Evolutionary conservation across 2,329 filamentous ascomycete genomes (phyloP).

Genomic region (Ophiostoma ulmi): DNA sequence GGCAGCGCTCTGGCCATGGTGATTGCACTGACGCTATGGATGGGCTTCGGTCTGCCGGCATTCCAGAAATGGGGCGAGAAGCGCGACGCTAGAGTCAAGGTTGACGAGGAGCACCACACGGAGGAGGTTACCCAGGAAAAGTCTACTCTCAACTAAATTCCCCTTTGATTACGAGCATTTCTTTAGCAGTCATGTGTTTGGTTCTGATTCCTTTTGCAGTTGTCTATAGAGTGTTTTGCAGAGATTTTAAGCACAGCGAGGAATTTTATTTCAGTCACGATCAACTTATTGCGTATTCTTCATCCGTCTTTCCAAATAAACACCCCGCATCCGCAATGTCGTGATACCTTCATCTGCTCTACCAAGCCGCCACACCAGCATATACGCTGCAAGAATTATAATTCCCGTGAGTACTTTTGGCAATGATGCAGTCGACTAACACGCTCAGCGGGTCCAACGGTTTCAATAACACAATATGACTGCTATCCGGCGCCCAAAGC

Average conservation of each 20-base stretch:
- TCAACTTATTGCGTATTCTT: not conserved
- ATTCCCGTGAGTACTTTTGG: not conserved
- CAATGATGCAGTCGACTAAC: not conserved
- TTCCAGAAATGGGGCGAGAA: slow-evolving; percentile 2
- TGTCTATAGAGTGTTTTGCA: not conserved
- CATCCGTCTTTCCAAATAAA: not conserved
- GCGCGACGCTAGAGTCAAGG: not conserved
- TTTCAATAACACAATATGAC: not conserved
- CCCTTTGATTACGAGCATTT: not conserved
- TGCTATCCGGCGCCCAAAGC: slow-evolving; percentile 1
- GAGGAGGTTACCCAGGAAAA: not conserved
- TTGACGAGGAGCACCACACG: not conserved
- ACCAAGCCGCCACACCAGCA: not conserved
- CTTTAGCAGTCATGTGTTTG: not conserved
- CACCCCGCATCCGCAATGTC: not conserved
- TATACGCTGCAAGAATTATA: not conserved
- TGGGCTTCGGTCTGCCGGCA: slow-evolving; percentile 25
- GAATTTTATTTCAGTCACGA: not conserved
- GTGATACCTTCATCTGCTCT: not conserved
- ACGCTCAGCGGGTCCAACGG: not conserved
- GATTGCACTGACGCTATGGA: slow-evolving; percentile 36
- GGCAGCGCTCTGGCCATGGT: slow-evolving; percentile 34
- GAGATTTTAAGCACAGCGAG: not conserved
- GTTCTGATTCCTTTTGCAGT: not conserved
- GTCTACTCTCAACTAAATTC: not conserved